Evolutionary conservation across 2,329 filamentous ascomycete genomes (phyloP), one percentile per base, ranked within the genome.

Genomic region (Talaromyces pinophilus): DNA sequence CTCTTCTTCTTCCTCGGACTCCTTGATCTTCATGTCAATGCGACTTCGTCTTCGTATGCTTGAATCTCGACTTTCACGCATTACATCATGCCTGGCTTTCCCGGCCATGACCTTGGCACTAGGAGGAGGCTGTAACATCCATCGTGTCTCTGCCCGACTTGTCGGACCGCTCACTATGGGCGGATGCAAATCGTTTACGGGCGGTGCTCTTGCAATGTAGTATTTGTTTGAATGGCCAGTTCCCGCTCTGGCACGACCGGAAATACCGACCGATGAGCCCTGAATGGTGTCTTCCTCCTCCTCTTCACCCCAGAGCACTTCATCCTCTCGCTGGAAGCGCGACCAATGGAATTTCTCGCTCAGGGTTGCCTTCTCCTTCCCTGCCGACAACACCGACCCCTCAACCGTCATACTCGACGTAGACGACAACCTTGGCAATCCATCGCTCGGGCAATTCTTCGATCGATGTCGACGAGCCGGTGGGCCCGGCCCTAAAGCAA

Each of bases 61-160:
- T 22, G 63, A 67, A 55, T 65, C 55, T 42, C 68, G 67, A 63
- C 69, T 73, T 48, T 70, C 71, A 44, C 68, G 71, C 48, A 71
- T 68, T 28, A 73, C 71, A 10, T 67, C 55, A n/a, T 69, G 61
- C 4, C 71, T 72, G 62, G 91, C 87, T 76, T 93, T 95, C 70
- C 93, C 93, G 70, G 90, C 91, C 93, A 97, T 97, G 67, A 97
- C 84, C 76, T 90, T 93, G 65, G 93, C 92, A 40, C 90, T 87
- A n/a, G 93, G 93, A 1, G 93, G 92, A 1, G 93, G 93, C 74
- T 96, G 92, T 62, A 96, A 82, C 93, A 97, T 97, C 93, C 93
- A 97, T 73, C 85, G 86, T 64, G 91, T 90, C 67, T 91, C 92
- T 64, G 88, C 87, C 73, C 82, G 87, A 75, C 86, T 88, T 44